Evolutionary conservation across 768 basidiomycete species (phyloP), one percentile per base, ranked within the genome.

Genomic region (Kwoniella shandongensis): DNA sequence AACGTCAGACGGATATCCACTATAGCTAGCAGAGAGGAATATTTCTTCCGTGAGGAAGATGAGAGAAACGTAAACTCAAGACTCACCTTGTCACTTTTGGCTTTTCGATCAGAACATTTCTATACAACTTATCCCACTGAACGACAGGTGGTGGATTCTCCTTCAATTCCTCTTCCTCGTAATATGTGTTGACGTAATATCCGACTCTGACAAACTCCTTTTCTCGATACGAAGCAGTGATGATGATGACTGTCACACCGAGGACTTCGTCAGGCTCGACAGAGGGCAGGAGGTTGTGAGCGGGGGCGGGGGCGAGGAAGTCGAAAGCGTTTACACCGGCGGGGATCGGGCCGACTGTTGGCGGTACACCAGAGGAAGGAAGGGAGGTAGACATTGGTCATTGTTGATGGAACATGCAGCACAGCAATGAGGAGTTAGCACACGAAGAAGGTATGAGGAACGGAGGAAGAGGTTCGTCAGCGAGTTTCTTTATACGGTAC

Each of bases 131-230:
- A 23, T 92, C 88, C 73, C 91, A 88, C 70, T 84, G 77, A 49
- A 91, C 88, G 35, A 69, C 80, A 23, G 75, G 61, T 7, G 89
- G 87, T 15, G 86, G 87, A 13, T 78, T 82, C 70, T 85, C 83
- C 74, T 85, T 88, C 85, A 93, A 86, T 77, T 90, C 91, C 51
- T 91, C 89, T 67, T 88, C 90, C 76, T 96, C 94, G 72, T 97
- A 98, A 77, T 98, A 94, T 23, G 93, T 97, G 73, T 98, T 93
- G 78, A 98, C 96, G 77, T 99, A 99, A 76, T 99, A 98, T 6
- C 96, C 96, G 25, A 99, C 93, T 44, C 94, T 86, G n/a, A 99
- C 94, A 71, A 99, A 99, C 76, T 98, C 96, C 70, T 96, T 93
- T 49, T 97, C 94, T 36, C 86, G 85, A 78, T 98, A 99, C 11